Evolutionary conservation across 2,329 filamentous ascomycete species (phyloP).

Genomic region (Ramularia collo-cygni): DNA sequence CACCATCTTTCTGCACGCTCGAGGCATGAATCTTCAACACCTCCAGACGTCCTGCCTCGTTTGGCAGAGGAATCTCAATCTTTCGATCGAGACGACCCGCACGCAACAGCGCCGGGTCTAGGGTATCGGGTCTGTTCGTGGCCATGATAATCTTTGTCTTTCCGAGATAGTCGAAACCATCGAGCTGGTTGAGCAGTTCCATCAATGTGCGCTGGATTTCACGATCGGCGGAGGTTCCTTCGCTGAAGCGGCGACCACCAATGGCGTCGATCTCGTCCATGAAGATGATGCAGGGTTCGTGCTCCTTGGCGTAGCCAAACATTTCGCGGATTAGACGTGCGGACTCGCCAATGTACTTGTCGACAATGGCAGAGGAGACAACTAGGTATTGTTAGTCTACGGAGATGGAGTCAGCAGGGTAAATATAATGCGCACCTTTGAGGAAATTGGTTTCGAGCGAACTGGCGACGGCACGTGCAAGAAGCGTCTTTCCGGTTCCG

Average conservation of each 20-base stretch:
- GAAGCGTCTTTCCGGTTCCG: constrained; percentile 90
- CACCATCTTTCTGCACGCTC: constrained; percentile 80
- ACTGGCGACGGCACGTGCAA: constrained; percentile 91
- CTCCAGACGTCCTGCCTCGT: constrained; percentile 91
- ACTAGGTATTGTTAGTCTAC: constrained; percentile 49
- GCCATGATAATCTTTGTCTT: constrained; percentile 99
- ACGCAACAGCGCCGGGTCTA: constrained; percentile 86
- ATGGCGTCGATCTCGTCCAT: constrained; percentile 99
- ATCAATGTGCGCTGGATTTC: constrained; percentile 98
- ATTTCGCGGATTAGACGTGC: constrained; percentile 96
- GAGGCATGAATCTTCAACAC: constrained; percentile 96
- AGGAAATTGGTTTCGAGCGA: constrained; percentile 97
- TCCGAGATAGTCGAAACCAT: constrained; percentile 97
- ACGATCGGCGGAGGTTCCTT: constrained; percentile 93
- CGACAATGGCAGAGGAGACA: constrained; percentile 96
- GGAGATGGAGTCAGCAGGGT: too few species aligned
- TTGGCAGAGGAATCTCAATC: constrained; percentile 94
- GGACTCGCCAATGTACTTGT: constrained; percentile 99
- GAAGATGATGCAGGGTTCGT: constrained; percentile 99
- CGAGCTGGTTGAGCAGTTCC: constrained; percentile 96
- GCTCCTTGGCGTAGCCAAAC: constrained; percentile 99
- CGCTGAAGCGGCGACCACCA: constrained; percentile 89
- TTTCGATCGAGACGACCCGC: constrained; percentile 93
- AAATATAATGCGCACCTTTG: constrained; percentile 70
- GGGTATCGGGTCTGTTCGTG: constrained; percentile 91